phyloP scores from a whole-genome alignment of 139 green algal genomes.

The Chlamydomonas schloesseri region DNA sequence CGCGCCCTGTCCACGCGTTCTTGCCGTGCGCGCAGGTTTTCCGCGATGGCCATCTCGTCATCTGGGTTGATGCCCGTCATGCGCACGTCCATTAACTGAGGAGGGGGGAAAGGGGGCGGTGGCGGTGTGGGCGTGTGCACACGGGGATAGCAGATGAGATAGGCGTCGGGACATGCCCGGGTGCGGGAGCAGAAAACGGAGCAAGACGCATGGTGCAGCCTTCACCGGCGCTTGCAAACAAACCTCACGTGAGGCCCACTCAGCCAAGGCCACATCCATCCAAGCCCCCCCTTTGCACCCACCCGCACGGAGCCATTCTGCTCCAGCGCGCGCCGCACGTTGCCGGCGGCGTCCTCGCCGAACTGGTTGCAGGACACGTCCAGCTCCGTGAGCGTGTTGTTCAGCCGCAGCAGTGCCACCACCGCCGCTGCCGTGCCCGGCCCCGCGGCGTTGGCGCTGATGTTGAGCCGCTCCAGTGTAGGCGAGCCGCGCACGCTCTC shows the following conservation, averaged over 20 bases:
- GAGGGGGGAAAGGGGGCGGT: too few relatives aligned
- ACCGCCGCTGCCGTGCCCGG: slow-evolving; percentile 53
- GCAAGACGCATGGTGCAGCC: too few relatives aligned
- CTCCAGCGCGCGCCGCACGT: slow-evolving; percentile 43
- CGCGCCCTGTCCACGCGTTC: slow-evolving; percentile 48
- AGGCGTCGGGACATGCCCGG: too few relatives aligned
- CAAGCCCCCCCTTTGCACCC: neutral
- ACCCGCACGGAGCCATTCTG: slow-evolving; percentile 52
- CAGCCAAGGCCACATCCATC: neutral
- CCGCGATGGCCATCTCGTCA: slow-evolving; percentile 57
- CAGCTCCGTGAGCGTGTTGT: slow-evolving; percentile 64
- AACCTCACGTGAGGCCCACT: too few relatives aligned
- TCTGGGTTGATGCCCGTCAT: slow-evolving; percentile 52
- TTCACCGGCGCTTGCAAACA: too few relatives aligned
- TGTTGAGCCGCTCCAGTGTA: slow-evolving; percentile 71
- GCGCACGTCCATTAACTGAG: slow-evolving; percentile 49
- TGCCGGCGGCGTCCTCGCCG: slow-evolving; percentile 42
- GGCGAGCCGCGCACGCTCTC: slow-evolving; percentile 50
- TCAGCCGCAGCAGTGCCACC: slow-evolving; percentile 61
- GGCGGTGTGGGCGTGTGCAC: too few relatives aligned
- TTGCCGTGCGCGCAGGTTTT: slow-evolving; percentile 52
- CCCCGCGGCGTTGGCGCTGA: slow-evolving; percentile 72
- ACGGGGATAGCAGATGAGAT: too few relatives aligned
- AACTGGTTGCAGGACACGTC: slow-evolving; percentile 74
- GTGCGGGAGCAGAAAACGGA: too few relatives aligned